Base-by-base conservation (phyloP, 1,139 yeast species). In the Saccharomyces pastorianus region DNA sequence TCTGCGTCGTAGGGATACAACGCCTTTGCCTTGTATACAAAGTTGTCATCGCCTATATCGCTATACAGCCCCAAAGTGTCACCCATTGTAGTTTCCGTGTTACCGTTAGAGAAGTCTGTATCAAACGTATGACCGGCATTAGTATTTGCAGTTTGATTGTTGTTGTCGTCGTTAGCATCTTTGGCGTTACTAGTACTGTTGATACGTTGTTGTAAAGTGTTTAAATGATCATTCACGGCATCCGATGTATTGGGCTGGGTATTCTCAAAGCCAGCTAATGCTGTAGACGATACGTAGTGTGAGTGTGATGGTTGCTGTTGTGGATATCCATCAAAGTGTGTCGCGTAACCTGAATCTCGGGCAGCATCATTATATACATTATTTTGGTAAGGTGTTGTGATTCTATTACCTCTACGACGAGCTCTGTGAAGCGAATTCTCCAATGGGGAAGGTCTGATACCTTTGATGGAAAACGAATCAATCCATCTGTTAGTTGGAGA, bases 1-100 rank as follows among this genome's bases (percentile, higher is more conserved):
- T 87, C 89, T n/a, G 98, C 97, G 56, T 83, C 84, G 69, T 93
- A 93, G 53, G 86, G 78, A 69, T 89, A 93, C 52, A 91, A 76
- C 0, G 97, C 98, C 61, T 81, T 81, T 3, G 97, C 99, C 58
- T 84, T 81, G 69, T 87, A 88, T 50, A 95, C 88, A 73, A 88
- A 91, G 54, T 82, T 84, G 20, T 68, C 71, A 51, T 71, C 73
- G 13, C 69, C 72, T 9, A 64, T 59, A 34, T 70, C 73, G 51
- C 70, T 66, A 53, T 66, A 68, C 14, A 68, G 55, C 6, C 68
- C 70, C 50, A 69, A 53, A 2, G 70, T 68, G 49, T 66, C 71
- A 14, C 70, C 67, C 69, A 67, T 67, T 7, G 70, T 67, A 2
- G 71, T 65, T 38, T 64, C 67, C n/a, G 69, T 66, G 46, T 70